These are phyloP conservation scores for Zarea fungicola DNA, from an alignment of 2,329 filamentous ascomycete species.

Conservation along the genomic window DNA sequence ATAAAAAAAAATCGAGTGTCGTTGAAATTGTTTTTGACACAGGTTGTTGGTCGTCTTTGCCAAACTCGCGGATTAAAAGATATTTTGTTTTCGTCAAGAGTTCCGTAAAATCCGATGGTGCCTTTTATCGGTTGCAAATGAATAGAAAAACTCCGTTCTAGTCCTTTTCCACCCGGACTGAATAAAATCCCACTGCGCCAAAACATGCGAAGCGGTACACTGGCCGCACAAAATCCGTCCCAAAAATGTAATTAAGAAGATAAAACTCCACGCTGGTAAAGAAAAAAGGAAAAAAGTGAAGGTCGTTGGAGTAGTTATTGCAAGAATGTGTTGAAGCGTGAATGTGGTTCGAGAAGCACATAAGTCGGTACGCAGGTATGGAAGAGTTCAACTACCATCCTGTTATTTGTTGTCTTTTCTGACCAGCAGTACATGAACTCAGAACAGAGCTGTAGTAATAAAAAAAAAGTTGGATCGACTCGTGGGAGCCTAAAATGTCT, in stretches of 20 bases:
- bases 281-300: conserved; percentile 3
- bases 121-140: conserved; percentile 4
- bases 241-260: background rate
- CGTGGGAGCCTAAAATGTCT: conserved; percentile 5
- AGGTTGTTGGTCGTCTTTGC: no score
- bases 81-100: conserved; percentile 7
- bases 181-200: conserved; percentile 11
- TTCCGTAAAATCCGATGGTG: background rate
- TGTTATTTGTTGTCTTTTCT: background rate
- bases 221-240: conserved; percentile 6
- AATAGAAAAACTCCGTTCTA: conserved; percentile 4
- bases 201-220: conserved; percentile 14
- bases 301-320: conserved; percentile 2
- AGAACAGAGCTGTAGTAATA: conserved; percentile 1
- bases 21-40: no score
- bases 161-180: conserved; percentile 14
- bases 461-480: conserved; percentile 1
- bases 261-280: conserved; percentile 16
- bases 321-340: background rate
- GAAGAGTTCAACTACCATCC: conserved; percentile 9
- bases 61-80: conserved; percentile 7
- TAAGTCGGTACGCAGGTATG: background rate
- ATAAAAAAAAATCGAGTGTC: no score
- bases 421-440: conserved; percentile 8
- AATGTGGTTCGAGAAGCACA: background rate